These are phyloP conservation scores for Ascochyta pisi DNA, from an alignment of 2,329 filamentous ascomycete species.

Conservation along the genomic window DNA sequence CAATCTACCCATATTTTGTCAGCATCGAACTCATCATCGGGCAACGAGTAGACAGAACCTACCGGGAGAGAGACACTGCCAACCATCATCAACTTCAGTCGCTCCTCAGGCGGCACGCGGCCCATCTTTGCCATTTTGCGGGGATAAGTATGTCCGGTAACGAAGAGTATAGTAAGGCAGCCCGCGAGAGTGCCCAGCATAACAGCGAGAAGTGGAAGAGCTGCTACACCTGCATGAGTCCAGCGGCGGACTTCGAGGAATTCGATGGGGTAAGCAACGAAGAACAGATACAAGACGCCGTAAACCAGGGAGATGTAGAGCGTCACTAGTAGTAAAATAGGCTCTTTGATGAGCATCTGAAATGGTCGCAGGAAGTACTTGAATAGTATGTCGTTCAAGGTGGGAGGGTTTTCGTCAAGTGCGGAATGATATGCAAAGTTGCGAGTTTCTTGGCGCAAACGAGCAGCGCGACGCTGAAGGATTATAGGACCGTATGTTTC, in stretches of 20 bases:
- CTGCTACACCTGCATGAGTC: conserved; percentile 57
- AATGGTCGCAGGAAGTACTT: conserved; percentile 72
- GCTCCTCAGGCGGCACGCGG: conserved; percentile 57
- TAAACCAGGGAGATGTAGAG: conserved; percentile 51
- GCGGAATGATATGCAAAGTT: neutral
- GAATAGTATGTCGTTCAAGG: conserved; percentile 61
- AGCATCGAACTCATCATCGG: too few relatives aligned
- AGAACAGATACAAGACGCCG: conserved; percentile 41
- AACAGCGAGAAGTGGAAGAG: conserved; percentile 68
- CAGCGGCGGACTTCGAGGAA: conserved; percentile 68
- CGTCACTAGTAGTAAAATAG: conserved; percentile 71
- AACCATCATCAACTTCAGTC: conserved; percentile 68
- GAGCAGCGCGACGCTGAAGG: conserved; percentile 47
- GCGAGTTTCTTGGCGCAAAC: neutral
- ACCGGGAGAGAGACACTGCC: conserved; percentile 62
- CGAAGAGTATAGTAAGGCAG: too few relatives aligned
- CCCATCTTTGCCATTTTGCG: too few relatives aligned
- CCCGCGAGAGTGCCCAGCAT: conserved; percentile 59
- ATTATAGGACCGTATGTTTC: conserved; percentile 63
- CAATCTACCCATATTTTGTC: conserved; percentile 21
- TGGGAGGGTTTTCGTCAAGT: conserved; percentile 55
- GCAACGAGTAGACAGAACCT: too few relatives aligned
- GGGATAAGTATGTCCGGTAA: too few relatives aligned
- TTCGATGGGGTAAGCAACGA: conserved; percentile 70
- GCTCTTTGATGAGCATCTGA: conserved; percentile 65